A percentile compares a stretch with the other conserved stretches of the same genome.
Evolutionary conservation across 2,329 filamentous ascomycete genomes (phyloP).

Genomic region (Akanthomyces uredinophilus): DNA sequence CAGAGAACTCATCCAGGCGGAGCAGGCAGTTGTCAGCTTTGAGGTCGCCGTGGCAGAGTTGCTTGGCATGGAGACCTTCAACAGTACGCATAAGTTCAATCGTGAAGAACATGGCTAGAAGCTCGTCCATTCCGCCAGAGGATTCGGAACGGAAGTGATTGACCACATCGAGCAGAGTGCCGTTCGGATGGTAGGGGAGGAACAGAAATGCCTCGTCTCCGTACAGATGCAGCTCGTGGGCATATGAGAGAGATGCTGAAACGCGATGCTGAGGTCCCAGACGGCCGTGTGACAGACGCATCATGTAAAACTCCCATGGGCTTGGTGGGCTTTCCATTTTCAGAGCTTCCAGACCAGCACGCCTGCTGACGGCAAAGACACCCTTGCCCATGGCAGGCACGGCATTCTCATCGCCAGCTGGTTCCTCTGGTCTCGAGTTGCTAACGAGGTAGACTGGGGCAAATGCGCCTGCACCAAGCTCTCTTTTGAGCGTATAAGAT

Average conservation of each 20-base stretch:
- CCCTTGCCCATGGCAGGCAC: conserved; percentile 56
- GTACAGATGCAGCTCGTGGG: conserved; percentile 89
- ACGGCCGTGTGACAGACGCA: conserved; percentile 73
- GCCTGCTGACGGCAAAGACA: conserved; percentile 49
- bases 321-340: conserved; percentile 91
- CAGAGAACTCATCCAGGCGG: conserved; percentile 58
- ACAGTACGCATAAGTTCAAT: conserved; percentile 87
- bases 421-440: conserved; percentile 51
- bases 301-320: conserved; percentile 95
- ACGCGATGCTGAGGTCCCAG: conserved; percentile 67
- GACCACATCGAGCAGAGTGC: conserved; percentile 89
- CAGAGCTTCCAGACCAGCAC: conserved; percentile 69
- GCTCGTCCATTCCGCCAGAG: conserved; percentile 78
- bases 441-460: conserved; percentile 92
- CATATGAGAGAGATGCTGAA: conserved; percentile 71
- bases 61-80: conserved; percentile 75
- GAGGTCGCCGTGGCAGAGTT: conserved; percentile 84
- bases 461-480: conserved; percentile 90
- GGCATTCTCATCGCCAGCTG: conserved; percentile 40
- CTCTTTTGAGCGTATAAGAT: conserved; percentile 72
- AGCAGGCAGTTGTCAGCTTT: conserved; percentile 95
- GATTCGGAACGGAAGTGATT: conserved; percentile 74
- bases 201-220: conserved; percentile 85
- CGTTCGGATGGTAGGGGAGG: conserved; percentile 81
- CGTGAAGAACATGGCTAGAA: conserved; percentile 89